phyloP scores from a whole-genome alignment of 257 asterid genomes.

The Apocynum venetum region DNA sequence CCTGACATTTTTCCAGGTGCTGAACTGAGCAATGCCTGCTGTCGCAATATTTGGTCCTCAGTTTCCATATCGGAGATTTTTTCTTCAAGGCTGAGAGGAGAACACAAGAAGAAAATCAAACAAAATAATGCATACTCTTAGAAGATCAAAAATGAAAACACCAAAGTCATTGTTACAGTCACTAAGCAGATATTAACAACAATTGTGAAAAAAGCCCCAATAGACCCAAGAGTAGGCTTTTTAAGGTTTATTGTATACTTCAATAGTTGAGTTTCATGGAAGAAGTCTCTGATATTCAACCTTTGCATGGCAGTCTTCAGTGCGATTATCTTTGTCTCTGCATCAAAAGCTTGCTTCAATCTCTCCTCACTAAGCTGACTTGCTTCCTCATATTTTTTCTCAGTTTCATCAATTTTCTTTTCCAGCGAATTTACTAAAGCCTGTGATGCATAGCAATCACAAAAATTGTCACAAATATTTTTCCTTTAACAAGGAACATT shows the following conservation, averaged over 20 bases:
- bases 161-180: background rate
- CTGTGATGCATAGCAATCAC: conserved; percentile 33
- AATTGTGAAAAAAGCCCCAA: background rate
- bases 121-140: background rate
- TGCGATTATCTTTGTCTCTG: conserved; percentile 67
- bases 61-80: conserved; percentile 66
- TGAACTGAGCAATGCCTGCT: conserved; percentile 47
- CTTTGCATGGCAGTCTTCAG: conserved; percentile 70
- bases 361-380: conserved; percentile 61
- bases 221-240: background rate
- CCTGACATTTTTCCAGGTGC: conserved; percentile 56
- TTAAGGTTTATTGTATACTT: background rate
- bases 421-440: conserved; percentile 56
- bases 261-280: background rate
- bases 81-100: conserved; percentile 59
- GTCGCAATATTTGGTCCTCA: conserved; percentile 51
- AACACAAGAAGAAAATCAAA: conserved; percentile 20
- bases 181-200: background rate
- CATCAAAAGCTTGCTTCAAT: conserved; percentile 62
- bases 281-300: conserved; percentile 26
- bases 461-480: conserved; percentile 1
- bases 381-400: conserved; percentile 61
- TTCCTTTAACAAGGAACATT: background rate
- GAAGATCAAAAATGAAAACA: background rate
- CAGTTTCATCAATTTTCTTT: conserved; percentile 60